Percentiles rank a stretch among this genome's conserved stretches.
phyloP scores from a whole-genome alignment of 2,329 filamentous ascomycete species.

The Cladorrhinum sp. region DNA sequence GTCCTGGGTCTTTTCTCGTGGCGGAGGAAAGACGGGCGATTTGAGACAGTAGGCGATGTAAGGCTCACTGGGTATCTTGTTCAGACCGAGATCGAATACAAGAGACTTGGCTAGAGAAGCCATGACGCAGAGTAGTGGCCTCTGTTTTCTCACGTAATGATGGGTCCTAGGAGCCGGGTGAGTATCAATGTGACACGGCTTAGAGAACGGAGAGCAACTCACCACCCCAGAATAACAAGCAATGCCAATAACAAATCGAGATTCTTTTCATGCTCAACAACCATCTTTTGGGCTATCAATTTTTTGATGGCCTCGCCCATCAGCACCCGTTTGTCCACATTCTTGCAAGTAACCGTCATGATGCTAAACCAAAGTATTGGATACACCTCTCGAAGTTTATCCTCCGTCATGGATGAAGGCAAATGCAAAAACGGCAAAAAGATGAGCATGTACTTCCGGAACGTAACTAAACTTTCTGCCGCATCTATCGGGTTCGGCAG shows the following conservation, averaged over 20 bases:
- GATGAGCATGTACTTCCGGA: slow-evolving; percentile 40
- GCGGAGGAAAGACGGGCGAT: slow-evolving; percentile 10
- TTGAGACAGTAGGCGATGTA: slow-evolving; percentile 35
- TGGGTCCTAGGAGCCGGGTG: slow-evolving; percentile 33
- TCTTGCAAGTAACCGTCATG: slow-evolving; percentile 45
- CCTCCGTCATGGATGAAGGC: slow-evolving; percentile 35
- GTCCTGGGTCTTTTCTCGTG: slow-evolving; percentile 43
- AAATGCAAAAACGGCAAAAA: slow-evolving; percentile 47
- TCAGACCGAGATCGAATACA: slow-evolving; percentile 46
- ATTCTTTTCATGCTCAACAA: slow-evolving; percentile 47
- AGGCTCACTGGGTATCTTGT: slow-evolving; percentile 38
- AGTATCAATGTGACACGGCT: background rate
- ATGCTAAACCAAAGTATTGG: slow-evolving; percentile 54
- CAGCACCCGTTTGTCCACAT: slow-evolving; percentile 38
- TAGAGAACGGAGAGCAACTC: slow-evolving; percentile 14
- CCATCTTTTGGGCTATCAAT: slow-evolving; percentile 44
- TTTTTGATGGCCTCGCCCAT: slow-evolving; percentile 42
- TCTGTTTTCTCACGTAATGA: slow-evolving; percentile 36
- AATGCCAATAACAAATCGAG: slow-evolving; percentile 53
- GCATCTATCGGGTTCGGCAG: slow-evolving; percentile 21
- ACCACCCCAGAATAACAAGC: slow-evolving; percentile 46
- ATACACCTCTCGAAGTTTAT: slow-evolving; percentile 37
- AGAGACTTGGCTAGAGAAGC: slow-evolving; percentile 43
- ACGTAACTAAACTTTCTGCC: slow-evolving; percentile 35
- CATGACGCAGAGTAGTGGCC: slow-evolving; percentile 45